Percentiles rank a stretch among this genome's conserved stretches.
These are phyloP conservation scores for Catharanthus roseus DNA, from an alignment of 257 asterid species.

Conservation along the genomic window DNA sequence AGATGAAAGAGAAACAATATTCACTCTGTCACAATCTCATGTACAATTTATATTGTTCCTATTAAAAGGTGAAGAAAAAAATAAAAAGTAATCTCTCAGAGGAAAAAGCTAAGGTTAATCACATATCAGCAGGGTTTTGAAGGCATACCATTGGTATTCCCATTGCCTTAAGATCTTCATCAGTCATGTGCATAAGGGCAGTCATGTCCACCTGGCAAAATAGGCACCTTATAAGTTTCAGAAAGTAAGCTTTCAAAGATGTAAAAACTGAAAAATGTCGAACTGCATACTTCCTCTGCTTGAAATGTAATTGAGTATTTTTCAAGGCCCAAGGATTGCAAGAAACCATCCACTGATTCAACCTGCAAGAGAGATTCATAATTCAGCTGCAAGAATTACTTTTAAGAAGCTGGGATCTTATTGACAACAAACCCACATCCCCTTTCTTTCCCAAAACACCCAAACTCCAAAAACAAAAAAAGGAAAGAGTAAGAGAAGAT, in stretches of 20 bases:
- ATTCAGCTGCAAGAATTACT: constrained; percentile 17
- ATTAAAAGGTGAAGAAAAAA: too few species aligned
- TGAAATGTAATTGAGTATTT: constrained; percentile 89
- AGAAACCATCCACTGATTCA: constrained; percentile 72
- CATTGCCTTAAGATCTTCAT: constrained; percentile 94
- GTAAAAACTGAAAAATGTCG: constrained; percentile 7
- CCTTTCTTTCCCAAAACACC: neutral
- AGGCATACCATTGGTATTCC: constrained; percentile 88
- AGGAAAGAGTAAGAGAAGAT: neutral
- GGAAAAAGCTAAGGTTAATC: neutral
- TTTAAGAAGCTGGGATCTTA: neutral
- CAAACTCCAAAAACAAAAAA: neutral
- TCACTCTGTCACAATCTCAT: neutral
- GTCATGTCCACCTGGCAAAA: constrained; percentile 88
- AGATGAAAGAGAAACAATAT: neutral
- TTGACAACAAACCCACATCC: neutral
- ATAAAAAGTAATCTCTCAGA: too few species aligned
- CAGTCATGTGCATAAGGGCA: constrained; percentile 90
- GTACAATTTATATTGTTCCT: neutral
- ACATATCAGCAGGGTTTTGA: neutral
- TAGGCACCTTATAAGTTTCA: constrained; percentile 10
- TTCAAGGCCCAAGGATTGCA: constrained; percentile 79
- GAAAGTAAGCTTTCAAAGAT: constrained; percentile 7
- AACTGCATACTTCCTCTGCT: constrained; percentile 84
- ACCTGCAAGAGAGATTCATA: constrained; percentile 44